A percentile compares a stretch with the other conserved stretches of the same genome.
These are phyloP conservation scores for Aspergillus hortae DNA, from an alignment of 2,329 filamentous ascomycete genomes.

Conservation along the genomic window DNA sequence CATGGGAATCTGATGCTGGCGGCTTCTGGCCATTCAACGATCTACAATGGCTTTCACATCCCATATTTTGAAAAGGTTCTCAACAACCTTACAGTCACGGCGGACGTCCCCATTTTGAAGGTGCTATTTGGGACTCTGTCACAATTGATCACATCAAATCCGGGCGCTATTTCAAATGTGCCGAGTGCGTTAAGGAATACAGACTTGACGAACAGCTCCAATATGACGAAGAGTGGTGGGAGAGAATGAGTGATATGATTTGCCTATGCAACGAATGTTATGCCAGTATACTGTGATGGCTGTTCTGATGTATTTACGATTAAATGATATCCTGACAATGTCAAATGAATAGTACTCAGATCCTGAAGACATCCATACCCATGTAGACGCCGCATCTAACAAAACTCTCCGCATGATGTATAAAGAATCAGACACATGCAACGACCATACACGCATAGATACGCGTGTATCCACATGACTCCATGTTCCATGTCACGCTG, in stretches of 20 bases:
- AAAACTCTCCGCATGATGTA: too few species aligned
- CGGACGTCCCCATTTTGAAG: constrained; percentile 37
- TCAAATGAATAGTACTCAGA: too few species aligned
- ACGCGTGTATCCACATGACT: too few species aligned
- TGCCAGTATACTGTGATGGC: not conserved
- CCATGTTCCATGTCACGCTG: too few species aligned
- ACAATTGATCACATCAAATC: not conserved
- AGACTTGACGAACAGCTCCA: not conserved
- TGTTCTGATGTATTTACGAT: too few species aligned
- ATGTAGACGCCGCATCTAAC: too few species aligned
- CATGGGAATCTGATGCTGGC: constrained; percentile 42
- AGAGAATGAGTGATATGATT: not conserved
- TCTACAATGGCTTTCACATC: constrained; percentile 44
- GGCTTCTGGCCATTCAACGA: constrained; percentile 41
- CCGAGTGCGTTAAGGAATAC: not conserved
- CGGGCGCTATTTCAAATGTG: not conserved
- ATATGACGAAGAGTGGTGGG: not conserved
- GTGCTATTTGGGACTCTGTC: constrained; percentile 30
- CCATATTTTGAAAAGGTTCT: constrained; percentile 44
- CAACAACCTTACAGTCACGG: constrained; percentile 35
- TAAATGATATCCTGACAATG: too few species aligned
- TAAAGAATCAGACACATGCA: too few species aligned
- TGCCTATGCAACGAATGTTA: not conserved
- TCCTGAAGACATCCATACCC: too few species aligned
- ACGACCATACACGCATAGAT: too few species aligned